These are phyloP conservation scores for Thecaphora thlaspeos DNA, from an alignment of 1,284 basidiomycete species.

Conservation along the genomic window DNA sequence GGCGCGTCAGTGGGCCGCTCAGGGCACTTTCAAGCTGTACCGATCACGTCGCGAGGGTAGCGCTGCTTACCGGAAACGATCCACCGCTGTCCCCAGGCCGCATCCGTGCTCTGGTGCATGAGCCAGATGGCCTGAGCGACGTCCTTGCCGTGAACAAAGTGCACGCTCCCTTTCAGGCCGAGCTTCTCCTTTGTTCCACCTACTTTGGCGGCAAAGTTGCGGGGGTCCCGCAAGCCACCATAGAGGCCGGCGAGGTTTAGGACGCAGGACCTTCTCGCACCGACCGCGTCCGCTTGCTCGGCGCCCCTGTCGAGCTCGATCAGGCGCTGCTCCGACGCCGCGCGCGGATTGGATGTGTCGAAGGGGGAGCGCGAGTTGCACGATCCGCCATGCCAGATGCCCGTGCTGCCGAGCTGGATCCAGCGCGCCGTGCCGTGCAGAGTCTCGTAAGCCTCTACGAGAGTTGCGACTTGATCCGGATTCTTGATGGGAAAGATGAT, in stretches of 20 bases:
- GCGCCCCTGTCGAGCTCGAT: slow-evolving; percentile 14
- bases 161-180: slow-evolving; percentile 32
- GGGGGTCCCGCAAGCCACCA: slow-evolving; percentile 32
- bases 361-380: slow-evolving; percentile 25
- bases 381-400: slow-evolving; percentile 36
- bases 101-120: slow-evolving; percentile 15
- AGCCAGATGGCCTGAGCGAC: slow-evolving; percentile 41
- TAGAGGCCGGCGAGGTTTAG: slow-evolving; percentile 47
- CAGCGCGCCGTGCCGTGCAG: slow-evolving; percentile 26
- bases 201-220: slow-evolving; percentile 35
- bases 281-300: background rate
- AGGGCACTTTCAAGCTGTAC: too few species aligned
- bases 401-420: slow-evolving; percentile 49
- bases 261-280: slow-evolving; percentile 12
- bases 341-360: slow-evolving; percentile 20
- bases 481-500: slow-evolving; percentile 63
- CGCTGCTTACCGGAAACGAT: slow-evolving; percentile 29
- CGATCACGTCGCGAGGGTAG: too few species aligned
- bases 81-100: slow-evolving; percentile 39
- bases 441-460: slow-evolving; percentile 34
- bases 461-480: slow-evolving; percentile 22
- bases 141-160: slow-evolving; percentile 46
- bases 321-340: slow-evolving; percentile 26
- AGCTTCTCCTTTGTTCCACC: slow-evolving; percentile 35
- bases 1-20: too few species aligned